A percentile compares a stretch with the other conserved stretches of the same genome.
Evolutionary conservation across 2,329 filamentous ascomycete species (phyloP).

Genomic region (Allantophomopsis cytisporea): DNA sequence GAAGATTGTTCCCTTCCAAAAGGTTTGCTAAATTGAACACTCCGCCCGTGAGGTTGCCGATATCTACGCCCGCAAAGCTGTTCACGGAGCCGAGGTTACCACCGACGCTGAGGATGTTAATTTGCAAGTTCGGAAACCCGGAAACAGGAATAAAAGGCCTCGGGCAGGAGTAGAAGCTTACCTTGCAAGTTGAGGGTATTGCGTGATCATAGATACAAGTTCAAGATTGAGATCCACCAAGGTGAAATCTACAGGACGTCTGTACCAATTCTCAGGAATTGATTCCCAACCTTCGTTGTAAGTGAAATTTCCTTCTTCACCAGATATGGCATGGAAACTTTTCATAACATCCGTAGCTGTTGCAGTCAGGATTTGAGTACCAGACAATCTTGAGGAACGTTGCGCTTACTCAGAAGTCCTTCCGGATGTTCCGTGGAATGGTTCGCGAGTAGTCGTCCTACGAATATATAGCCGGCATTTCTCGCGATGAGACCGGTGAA

Average conservation of each 20-base stretch:
- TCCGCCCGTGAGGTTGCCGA: conserved; percentile 26
- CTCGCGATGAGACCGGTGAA: conserved; percentile 32
- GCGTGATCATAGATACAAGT: background rate
- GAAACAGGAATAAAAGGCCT: too few species aligned
- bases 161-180: background rate
- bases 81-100: conserved; percentile 37
- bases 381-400: conserved; percentile 12
- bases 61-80: conserved; percentile 31
- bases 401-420: conserved; percentile 2
- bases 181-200: background rate
- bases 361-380: background rate
- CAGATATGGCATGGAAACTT: conserved; percentile 8
- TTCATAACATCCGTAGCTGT: conserved; percentile 7
- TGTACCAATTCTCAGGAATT: conserved; percentile 3
- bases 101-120: conserved; percentile 19
- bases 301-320: conserved; percentile 6
- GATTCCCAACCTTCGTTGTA: conserved; percentile 3
- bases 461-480: conserved; percentile 32
- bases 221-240: background rate
- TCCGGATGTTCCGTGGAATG: conserved; percentile 25
- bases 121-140: too few species aligned
- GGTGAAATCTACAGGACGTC: conserved; percentile 1
- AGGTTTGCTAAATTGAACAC: conserved; percentile 26
- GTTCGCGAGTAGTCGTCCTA: conserved; percentile 27
- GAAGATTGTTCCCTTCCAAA: conserved; percentile 29